Evolutionary conservation across 2,329 filamentous ascomycete species (phyloP).

Genomic region (Epichloe sp.): DNA sequence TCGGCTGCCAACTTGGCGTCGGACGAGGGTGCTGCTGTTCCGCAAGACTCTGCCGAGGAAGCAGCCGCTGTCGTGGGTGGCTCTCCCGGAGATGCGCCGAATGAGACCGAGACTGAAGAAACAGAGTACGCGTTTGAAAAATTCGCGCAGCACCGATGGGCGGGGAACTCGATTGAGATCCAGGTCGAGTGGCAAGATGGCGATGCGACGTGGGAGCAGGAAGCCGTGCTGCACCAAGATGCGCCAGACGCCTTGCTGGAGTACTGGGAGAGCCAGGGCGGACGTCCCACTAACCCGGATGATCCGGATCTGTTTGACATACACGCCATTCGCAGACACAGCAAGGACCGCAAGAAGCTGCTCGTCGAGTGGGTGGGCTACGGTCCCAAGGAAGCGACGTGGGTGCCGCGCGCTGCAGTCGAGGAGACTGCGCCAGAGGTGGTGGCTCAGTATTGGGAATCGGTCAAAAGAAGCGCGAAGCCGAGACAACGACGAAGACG

Average conservation of each 20-base stretch:
- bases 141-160: slow-evolving; percentile 18
- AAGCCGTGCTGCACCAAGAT: slow-evolving; percentile 21
- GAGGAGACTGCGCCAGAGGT: slow-evolving; percentile 15
- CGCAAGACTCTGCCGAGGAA: not conserved
- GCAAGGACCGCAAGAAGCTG: slow-evolving; percentile 14
- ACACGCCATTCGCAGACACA: slow-evolving; percentile 20
- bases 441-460: slow-evolving; percentile 17
- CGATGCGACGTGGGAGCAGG: slow-evolving; percentile 21
- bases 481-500: not conserved
- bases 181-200: slow-evolving; percentile 19
- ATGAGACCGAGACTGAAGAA: not conserved
- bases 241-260: slow-evolving; percentile 17
- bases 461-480: not conserved
- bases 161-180: slow-evolving; percentile 16
- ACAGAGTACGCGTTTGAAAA: slow-evolving; percentile 11
- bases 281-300: slow-evolving; percentile 19
- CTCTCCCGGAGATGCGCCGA: not conserved
- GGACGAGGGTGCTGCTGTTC: not conserved
- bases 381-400: slow-evolving; percentile 15
- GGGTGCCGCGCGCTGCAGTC: slow-evolving; percentile 15
- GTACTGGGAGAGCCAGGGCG: slow-evolving; percentile 19
- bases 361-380: slow-evolving; percentile 25
- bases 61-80: not conserved
- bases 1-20: not conserved
- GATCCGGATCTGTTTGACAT: slow-evolving; percentile 20